Base-by-base conservation (phyloP, 73 alveolate species). In the Paramecium sonneborni region DNA sequence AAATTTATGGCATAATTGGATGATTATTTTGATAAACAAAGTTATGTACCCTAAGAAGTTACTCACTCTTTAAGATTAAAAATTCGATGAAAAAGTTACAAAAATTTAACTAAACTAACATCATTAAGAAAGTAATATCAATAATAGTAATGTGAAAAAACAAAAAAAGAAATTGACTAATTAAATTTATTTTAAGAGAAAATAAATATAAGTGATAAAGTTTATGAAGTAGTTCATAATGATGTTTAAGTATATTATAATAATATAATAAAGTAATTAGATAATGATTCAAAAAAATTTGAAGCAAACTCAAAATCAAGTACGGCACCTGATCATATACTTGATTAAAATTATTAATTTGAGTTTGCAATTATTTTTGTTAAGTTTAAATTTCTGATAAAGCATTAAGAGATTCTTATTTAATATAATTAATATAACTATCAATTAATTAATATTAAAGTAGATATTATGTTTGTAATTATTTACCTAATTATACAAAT, bases 1-100 rank as follows among this genome's bases (percentile, higher is more conserved):
- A n/a, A n/a, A n/a, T n/a, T n/a, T n/a, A 68, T 68, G 85, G 85
- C 85, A 18, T 24, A 68, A 68, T 68, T 68, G 46, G 85, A 68
- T 9, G 85, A 68, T 68, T 68, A 68, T 68, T 68, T 68, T 28
- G 85, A 68, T 23, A 68, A 46, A 68, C 23, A 68, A 20, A 68
- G 85, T 28, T 15, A 68, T 68, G 41, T 68, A 68, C 85, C 85
- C 6, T 9, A 68, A 23, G 85, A 68, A 68, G 85, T 68, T 7
- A 23, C 55, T 7, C 12, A 46, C 6, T 10, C 20, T 20, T 46
- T 68, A 7, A 7, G 85, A 7, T 18, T 68, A 68, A 68, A 46
- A 68, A 68, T 28, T 68, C n/a, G 85, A 68, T 68, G 85, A 68
- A 23, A 68, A 68, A 68, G 74, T 56, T 24, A 20, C 24, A 6